Base-by-base conservation (phyloP, 805 yeast genomes). In the Komagataella populi region DNA sequence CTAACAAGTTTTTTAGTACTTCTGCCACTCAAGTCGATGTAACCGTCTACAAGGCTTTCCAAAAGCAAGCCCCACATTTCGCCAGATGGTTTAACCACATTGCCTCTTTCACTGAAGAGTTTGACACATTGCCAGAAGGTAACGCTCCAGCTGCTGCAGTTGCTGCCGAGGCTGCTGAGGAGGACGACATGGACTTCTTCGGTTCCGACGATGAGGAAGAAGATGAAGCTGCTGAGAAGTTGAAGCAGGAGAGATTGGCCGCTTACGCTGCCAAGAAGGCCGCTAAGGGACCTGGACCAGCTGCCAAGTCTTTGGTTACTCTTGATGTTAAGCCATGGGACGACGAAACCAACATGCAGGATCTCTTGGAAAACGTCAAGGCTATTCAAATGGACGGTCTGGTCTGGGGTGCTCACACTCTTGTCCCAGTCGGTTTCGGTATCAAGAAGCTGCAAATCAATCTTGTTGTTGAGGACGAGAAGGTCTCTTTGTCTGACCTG, bases 271-370 rank as follows among this genome's bases (percentile, higher is more conserved):
- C 95, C 67, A 89, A 85, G 83, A 93, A 93, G 84, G 96, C 96
- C 61, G 83, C 91, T 62, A 86, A 86, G 78, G 95, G 95, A 70
- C 88, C 98, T 66, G 89, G 89, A 82, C 89, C 98, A 66, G 96
- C 96, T 73, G 97, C 99, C 69, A 93, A 93, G 81, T 87, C 97
- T 56, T 76, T 89, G 62, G 96, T 93, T 67, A 91, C 99, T 67
- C 69, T 93, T 65, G 99, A 93, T 65, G 95, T 93, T 64, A 93
- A 93, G 84, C 98, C 97, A 77, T 93, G 99, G 99, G 99, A 93
- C 74, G 99, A 93, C 68, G 98, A 93, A 81, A 93, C 99, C 63
- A 84, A 91, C 70, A 79, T 93, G 70, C 95, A 93, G 57, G 84
- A 83, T 72, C 69, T 93, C 76, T 72, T 87, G 62, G 90, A 84